These are phyloP conservation scores for Serendipita sp. DNA, from an alignment of 768 basidiomycete genomes.

Conservation along the genomic window DNA sequence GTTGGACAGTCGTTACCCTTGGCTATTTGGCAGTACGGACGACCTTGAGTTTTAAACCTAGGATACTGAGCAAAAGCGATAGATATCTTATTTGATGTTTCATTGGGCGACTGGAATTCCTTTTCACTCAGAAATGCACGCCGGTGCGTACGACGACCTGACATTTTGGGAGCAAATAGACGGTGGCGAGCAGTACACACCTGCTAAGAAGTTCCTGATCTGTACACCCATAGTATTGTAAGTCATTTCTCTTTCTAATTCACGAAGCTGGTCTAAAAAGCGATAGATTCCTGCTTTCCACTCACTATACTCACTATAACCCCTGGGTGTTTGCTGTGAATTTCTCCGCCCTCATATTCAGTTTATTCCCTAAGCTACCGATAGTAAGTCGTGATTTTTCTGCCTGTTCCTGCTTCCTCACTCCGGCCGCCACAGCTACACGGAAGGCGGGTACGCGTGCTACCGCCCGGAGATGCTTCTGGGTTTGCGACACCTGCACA, in stretches of 20 bases:
- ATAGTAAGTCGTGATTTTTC: conserved; percentile 34
- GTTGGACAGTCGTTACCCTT: conserved; percentile 89
- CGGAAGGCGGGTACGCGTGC: conserved; percentile 3
- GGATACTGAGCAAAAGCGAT: neutral
- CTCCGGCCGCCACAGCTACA: neutral
- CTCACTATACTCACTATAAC: conserved; percentile 95
- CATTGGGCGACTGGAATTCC: conserved; percentile 96
- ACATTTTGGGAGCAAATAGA: conserved; percentile 99
- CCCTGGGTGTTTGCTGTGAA: conserved; percentile 88
- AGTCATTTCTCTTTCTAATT: conserved; percentile 17
- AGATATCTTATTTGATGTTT: conserved; percentile 98
- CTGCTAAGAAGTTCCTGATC: conserved; percentile 93
- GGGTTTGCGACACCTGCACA: neutral
- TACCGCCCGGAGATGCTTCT: neutral
- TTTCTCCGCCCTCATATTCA: conserved; percentile 56
- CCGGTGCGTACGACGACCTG: conserved; percentile 91
- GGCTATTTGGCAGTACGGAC: conserved; percentile 74
- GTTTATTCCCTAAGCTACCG: conserved; percentile 91
- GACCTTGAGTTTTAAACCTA: neutral
- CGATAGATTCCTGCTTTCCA: conserved; percentile 80
- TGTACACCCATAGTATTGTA: conserved; percentile 79
- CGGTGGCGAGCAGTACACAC: conserved; percentile 95
- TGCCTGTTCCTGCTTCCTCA: neutral
- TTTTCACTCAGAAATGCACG: conserved; percentile 72
- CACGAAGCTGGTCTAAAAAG: conserved; percentile 9